Evolutionary conservation across 345 rosid genomes (phyloP), one percentile per base, ranked within the genome.

Genomic region (Populus simonii): DNA sequence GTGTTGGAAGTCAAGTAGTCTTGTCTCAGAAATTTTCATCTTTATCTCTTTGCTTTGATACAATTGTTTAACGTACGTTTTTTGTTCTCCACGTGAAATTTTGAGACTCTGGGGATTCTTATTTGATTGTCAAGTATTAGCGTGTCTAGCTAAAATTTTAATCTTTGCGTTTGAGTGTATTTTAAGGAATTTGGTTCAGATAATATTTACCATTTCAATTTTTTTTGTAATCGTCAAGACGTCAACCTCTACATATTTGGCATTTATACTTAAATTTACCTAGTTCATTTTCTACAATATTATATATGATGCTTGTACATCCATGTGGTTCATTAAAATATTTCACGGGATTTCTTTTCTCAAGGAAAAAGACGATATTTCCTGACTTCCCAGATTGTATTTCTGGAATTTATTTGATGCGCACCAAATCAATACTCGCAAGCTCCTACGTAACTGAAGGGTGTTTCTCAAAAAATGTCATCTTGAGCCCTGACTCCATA

Each of bases 61-160:
- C 7, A 17, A 7, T 43, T 39, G 29, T 0, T 12, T 17, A 35
- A 7, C 57, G 27, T 4, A 7, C 57, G 27, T 4, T 57, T 41
- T 33, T 22, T 72, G 70, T 41, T 62, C 31, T 63, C 70, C 77
- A 43, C 59, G 1, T 16, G 29, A 63, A 4, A 61, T 39, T 69
- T 39, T 69, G 13, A 63, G 70, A 74, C 35, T 6, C 5, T 59
- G 70, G 77, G 59, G 77, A 23, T 59, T 59, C 63, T 59, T 29
- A 3, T 59, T 59, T 59, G 65, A n/a, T 1, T 59, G 65, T 59
- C 63, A 23, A 23, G 29, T 59, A 12, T 11, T 8, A 22, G 25
- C 4, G 10, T 22, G 23, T 55, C 61, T 59, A 10, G 65, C 63
- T 51, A 18, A 51, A 20, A 7, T 51, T 51, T 18, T 51, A 10